Evolutionary conservation across 2,329 filamentous ascomycete genomes (phyloP), one percentile per base, ranked within the genome.

Genomic region (Ophiostoma novo-ulmi): DNA sequence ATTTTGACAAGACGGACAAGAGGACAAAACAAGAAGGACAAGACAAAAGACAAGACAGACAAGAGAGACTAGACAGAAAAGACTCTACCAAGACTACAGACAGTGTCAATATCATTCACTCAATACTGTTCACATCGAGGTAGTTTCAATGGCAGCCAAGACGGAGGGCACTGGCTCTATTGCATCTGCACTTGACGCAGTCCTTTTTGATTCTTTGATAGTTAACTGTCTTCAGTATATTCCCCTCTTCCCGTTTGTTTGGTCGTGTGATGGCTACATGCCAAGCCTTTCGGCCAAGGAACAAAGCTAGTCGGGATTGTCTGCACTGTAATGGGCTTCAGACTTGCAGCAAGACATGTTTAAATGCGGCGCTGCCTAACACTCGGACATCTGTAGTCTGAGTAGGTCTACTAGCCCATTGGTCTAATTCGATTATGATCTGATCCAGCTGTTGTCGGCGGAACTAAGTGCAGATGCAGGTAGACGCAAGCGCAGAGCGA

Each of bases 191-290:
- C 8, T 58, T 26, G 52, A 58, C 52, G 22, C 52, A 48, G 44
- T 48, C 17, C 6, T 39, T 7, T 48, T 48, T 48, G 31, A 31
- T 31, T 20, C 5, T 10, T 7, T 48, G 20, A 8, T 48, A 20
- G 44, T 5, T 48, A 8, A 7, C 17, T 7, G 44, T 8, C 44
- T 58, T 58, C 10, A 26, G 1, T 26, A 13, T 48, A 20, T 48
- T n/a, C 52, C 52, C 22, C 52, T 58, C 52, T 58, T 58, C n/a
- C 52, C n/a, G 52, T 58, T 58, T 58, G 52, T 22, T 64, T 17
- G 35, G 61, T 64, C 61, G 61, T 39, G 61, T 64, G 61, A 64
- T 64, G 61, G 8, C 8, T 35, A 7, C 20, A 64, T 38, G 61
- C 61, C 52, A 58, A 58, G 52, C 52, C 52, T 13, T 22, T 22